Percentiles rank a stretch among this genome's conserved stretches.
These are phyloP conservation scores for Angophora floribunda DNA, from an alignment of 345 rosid genomes.

Conservation along the genomic window DNA sequence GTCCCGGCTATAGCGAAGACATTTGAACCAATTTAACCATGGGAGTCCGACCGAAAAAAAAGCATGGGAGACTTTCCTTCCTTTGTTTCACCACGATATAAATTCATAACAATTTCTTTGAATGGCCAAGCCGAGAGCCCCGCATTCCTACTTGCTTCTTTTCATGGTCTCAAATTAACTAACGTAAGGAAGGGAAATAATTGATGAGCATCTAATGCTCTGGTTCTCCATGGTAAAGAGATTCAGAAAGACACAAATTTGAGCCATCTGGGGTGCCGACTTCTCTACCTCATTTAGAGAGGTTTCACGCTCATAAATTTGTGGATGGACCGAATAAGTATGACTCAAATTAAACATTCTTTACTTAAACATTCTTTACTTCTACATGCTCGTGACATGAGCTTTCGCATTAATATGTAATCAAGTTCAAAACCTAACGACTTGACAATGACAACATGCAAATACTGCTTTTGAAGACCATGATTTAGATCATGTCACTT, in stretches of 20 bases:
- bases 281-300: neutral
- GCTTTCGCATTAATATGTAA: neutral
- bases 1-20: neutral
- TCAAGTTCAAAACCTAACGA: neutral
- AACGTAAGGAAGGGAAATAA: neutral
- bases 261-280: neutral
- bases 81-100: neutral
- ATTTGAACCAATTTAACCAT: neutral
- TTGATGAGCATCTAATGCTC: neutral
- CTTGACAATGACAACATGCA: fast-evolving
- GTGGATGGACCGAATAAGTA: neutral
- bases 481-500: neutral
- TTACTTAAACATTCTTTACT: neutral
- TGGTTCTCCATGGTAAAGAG: neutral
- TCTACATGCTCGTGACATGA: neutral
- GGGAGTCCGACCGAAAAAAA: neutral
- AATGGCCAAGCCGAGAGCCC: neutral
- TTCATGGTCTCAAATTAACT: neutral
- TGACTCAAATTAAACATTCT: neutral
- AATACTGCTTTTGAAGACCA: fast-evolving
- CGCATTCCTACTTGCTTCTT: neutral
- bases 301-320: neutral
- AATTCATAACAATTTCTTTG: neutral
- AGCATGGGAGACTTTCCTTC: neutral
- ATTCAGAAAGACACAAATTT: neutral